Evolutionary conservation across 192 early-diverging fungal genomes (phyloP).

Genomic region (Powellomyces hirtus): DNA sequence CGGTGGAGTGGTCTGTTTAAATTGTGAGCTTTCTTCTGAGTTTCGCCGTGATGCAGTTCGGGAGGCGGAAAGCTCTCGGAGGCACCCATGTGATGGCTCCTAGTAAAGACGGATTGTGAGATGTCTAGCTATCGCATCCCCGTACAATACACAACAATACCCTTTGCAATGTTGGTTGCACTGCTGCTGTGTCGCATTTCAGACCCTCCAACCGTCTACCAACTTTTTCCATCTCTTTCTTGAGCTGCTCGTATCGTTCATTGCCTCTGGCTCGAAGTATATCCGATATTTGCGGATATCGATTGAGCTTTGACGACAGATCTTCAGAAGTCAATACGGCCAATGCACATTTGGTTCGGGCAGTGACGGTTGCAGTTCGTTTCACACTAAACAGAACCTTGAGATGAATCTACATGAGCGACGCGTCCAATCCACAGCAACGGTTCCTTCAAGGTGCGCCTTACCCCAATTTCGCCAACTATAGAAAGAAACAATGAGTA

Average conservation of each 20-base stretch:
- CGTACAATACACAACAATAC: background rate
- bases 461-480: constrained; percentile 57
- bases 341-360: constrained; percentile 62
- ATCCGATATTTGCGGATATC: constrained; percentile 63
- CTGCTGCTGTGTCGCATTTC: background rate
- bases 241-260: constrained; percentile 47
- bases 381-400: constrained; percentile 37
- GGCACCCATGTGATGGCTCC: constrained; percentile 16
- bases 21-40: constrained; percentile 1
- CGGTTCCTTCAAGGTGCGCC: background rate
- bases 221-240: constrained; percentile 33
- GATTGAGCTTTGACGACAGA: constrained; percentile 47
- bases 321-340: constrained; percentile 65
- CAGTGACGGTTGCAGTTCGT: constrained; percentile 65
- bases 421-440: background rate
- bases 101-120: background rate
- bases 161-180: background rate
- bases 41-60: constrained; percentile 13
- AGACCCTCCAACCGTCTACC: constrained; percentile 27
- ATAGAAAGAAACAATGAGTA: background rate
- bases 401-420: background rate
- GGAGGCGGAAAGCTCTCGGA: constrained; percentile 19
- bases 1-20: background rate
- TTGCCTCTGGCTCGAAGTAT: constrained; percentile 59
- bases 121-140: no score